Percentiles rank a stretch among this genome's conserved stretches.
phyloP scores from a whole-genome alignment of 2,329 filamentous ascomycete genomes.

The Aspergillus eucalypticola region DNA sequence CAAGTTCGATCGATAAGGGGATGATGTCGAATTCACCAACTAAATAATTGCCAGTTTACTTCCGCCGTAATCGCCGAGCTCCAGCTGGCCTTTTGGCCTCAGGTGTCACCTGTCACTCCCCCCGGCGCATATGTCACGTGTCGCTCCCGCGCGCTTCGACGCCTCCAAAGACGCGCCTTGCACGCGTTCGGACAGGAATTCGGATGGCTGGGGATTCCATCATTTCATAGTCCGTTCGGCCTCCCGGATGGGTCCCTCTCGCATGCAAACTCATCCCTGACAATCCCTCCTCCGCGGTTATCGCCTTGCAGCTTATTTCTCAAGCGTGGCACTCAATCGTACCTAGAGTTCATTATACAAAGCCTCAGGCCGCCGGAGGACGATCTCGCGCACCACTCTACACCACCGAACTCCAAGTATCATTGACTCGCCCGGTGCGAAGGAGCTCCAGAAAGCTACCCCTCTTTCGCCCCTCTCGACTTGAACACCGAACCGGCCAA shows the following conservation, averaged over 20 bases:
- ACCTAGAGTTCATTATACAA: neutral
- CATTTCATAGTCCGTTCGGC: neutral
- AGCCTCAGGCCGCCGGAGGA: neutral
- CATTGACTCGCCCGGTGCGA: neutral
- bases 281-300: neutral
- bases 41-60: neutral
- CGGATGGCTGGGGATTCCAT: slow-evolving; percentile 18
- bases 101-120: slow-evolving; percentile 7
- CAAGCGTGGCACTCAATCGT: neutral
- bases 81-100: slow-evolving; percentile 28
- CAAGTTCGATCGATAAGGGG: neutral
- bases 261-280: neutral
- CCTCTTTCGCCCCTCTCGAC: neutral
- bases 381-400: neutral
- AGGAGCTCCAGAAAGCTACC: neutral
- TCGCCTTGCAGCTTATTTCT: neutral
- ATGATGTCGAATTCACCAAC: neutral
- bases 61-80: slow-evolving; percentile 5
- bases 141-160: slow-evolving; percentile 15
- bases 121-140: neutral
- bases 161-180: slow-evolving; percentile 10
- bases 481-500: neutral
- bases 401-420: neutral
- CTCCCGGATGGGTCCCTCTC: neutral
- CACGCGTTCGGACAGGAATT: slow-evolving; percentile 24